Base-by-base conservation (phyloP, 2,329 filamentous ascomycete genomes). In the Annulohypoxylon truncatum region DNA sequence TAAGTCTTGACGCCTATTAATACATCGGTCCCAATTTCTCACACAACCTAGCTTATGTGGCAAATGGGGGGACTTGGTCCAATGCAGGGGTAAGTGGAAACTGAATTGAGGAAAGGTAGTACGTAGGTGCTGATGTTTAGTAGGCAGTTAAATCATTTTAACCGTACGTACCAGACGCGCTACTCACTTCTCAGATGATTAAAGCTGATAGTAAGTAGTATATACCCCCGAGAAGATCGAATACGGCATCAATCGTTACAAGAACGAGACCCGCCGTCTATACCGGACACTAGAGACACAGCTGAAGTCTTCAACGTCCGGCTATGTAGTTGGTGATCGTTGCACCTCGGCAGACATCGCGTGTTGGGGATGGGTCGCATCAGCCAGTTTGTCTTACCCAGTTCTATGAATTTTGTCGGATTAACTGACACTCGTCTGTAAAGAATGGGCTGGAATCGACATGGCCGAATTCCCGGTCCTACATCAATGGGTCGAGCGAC, bases 161-260 rank as follows among this genome's bases (percentile, higher is more conserved):
- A 82, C 50, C 87, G 92, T 86, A 74, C 56, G 83, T 76, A 9
- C 13, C 24, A 13, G 18, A 18, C 13, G 7, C n/a, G 9, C 6
- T 10, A 1, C 10, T 12, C 10, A 8, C 18, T 6, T 15, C n/a
- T 2, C 7, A 18, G 13, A 3, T 46, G 4, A 46, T 33, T 13
- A 35, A 60, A 22, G 22, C 35, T 67, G 2, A 69, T 44, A 13
- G 15, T 56, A 4, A 56, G 9, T 61, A 86, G 84, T 83, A 60
- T 96, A 97, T 74, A 93, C 93, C 0, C 92, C 92, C 0, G 91
- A 94, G 77, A 89, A 87, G 77, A 95, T 97, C 73, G 83, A 90
- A 74, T 97, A 97, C 77, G 93, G 91, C 67, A 88, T 96, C 59
- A 88, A 92, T 75, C 87, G 94, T 50, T 97, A 97, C 81, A 82